Percentiles rank a stretch among this genome's conserved stretches.
These are phyloP conservation scores for Alternaria viburni DNA, from an alignment of 2,329 filamentous ascomycete species.

Conservation along the genomic window DNA sequence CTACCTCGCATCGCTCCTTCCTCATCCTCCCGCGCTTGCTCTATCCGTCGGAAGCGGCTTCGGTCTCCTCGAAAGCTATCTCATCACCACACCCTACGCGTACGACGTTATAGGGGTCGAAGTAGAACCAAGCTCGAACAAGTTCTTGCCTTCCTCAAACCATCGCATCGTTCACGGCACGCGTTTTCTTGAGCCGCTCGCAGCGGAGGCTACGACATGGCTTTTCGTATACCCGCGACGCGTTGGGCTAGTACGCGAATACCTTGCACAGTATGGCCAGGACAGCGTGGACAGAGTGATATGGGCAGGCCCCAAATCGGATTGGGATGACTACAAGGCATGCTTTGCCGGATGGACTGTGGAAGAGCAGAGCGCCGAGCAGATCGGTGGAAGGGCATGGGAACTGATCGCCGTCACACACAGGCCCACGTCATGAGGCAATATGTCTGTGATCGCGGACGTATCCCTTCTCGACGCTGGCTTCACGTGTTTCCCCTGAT, in stretches of 20 bases:
- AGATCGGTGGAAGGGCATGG: constrained; percentile 42
- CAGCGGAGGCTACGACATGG: constrained; percentile 53
- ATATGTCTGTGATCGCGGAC: neutral
- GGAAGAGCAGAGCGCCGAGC: constrained; percentile 24
- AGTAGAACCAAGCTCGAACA: constrained; percentile 54
- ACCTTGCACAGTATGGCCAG: constrained; percentile 48
- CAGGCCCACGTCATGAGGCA: neutral
- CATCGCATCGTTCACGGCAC: constrained; percentile 55
- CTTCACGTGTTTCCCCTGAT: neutral
- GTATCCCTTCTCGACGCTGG: too few species aligned
- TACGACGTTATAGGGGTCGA: constrained; percentile 56
- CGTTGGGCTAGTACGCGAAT: constrained; percentile 53
- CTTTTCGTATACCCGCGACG: constrained; percentile 62
- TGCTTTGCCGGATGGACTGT: constrained; percentile 36
- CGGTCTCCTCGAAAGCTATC: constrained; percentile 57
- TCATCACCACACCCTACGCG: constrained; percentile 30
- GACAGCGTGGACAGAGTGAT: constrained; percentile 45
- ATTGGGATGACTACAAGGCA: constrained; percentile 48
- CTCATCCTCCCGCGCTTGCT: constrained; percentile 24
- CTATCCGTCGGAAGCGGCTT: constrained; percentile 59
- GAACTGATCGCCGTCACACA: constrained; percentile 40
- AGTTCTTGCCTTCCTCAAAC: constrained; percentile 51
- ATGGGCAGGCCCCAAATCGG: constrained; percentile 53
- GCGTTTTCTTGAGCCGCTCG: constrained; percentile 52
- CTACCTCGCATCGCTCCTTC: constrained; percentile 32